Evolutionary conservation across 495 filamentous ascomycete genomes (phyloP), one percentile per base, ranked within the genome.

Genomic region (Acidomyces sp.): DNA sequence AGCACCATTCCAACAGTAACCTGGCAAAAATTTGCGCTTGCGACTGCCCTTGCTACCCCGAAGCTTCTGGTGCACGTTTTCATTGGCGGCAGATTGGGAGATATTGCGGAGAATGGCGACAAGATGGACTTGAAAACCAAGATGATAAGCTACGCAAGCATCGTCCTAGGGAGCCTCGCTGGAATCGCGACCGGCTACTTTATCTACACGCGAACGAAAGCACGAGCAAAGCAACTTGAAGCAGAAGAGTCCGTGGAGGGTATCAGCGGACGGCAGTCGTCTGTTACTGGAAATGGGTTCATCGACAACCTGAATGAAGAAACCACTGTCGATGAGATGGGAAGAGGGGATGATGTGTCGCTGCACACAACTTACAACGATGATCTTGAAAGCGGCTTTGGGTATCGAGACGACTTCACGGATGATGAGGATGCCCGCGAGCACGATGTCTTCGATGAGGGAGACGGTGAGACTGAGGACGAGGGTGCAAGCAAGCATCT

Each of bases 21-120:
- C 34, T 78, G 80, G 12, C 59, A 70, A 56, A 70, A 69, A 49
- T 96, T 92, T 56, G 80, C 75, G 22, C 52, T 81, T 26, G 88
- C 92, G 0, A 96, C 90, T 5, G 77, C 82, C 1, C 59, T 81
- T 11, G 69, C 77, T 9, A 68, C 72, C 0, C 90, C 90, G 7
- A 95, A 94, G 55, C 65, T 97, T 26, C 60, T 93, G 44, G 76
- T 96, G n/a, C 85, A 86, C 45, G 73, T 93, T 34, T 97, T 95
- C 61, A 81, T 97, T 51, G 90, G 90, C 42, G 75, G 71, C 46
- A 67, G 78, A 25, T 62, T 97, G 1, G 79, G 80, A 4, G 69
- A 71, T 24, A 72, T 95, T 17, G 84, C 83, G 10, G 67, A 74
- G 35, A 59, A 54, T 32, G 62, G 61, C 29, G 73, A 70, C 46